A percentile compares a stretch with the other conserved stretches of the same genome.
phyloP scores from a whole-genome alignment of 495 filamentous ascomycete genomes.

The Daldinia childiae region DNA sequence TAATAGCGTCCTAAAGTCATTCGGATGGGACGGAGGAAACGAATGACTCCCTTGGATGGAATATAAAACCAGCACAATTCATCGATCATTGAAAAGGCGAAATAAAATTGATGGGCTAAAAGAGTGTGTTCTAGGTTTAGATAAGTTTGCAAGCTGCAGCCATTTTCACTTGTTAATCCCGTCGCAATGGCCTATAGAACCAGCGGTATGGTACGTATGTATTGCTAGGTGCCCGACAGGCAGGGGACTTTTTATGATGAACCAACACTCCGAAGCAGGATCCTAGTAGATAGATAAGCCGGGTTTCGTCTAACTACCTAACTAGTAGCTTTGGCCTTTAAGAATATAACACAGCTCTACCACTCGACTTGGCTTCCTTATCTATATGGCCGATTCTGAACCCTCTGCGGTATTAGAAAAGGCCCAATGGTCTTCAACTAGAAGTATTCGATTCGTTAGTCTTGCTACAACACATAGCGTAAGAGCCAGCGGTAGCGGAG shows the following conservation, averaged over 20 bases:
- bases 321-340: not conserved
- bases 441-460: not conserved
- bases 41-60: conserved; percentile 13
- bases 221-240: conserved; percentile 19
- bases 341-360: not conserved
- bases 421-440: not conserved
- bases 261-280: conserved; percentile 11
- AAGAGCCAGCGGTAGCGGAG: conserved; percentile 24
- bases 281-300: not conserved
- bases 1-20: conserved; percentile 29
- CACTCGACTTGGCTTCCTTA: not conserved
- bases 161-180: conserved; percentile 22
- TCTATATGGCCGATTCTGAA: not conserved
- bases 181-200: conserved; percentile 24
- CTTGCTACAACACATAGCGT: conserved; percentile 1
- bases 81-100: conserved; percentile 14
- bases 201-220: conserved; percentile 15
- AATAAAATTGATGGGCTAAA: not conserved
- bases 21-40: conserved; percentile 2
- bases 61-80: conserved; percentile 4
- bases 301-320: not conserved
- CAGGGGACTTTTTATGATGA: conserved; percentile 18
- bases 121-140: conserved; percentile 16
- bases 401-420: not conserved
- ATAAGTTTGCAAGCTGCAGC: conserved; percentile 7